Base-by-base conservation (phyloP, 164 flowering plant species). In the Brasenia schreberi region DNA sequence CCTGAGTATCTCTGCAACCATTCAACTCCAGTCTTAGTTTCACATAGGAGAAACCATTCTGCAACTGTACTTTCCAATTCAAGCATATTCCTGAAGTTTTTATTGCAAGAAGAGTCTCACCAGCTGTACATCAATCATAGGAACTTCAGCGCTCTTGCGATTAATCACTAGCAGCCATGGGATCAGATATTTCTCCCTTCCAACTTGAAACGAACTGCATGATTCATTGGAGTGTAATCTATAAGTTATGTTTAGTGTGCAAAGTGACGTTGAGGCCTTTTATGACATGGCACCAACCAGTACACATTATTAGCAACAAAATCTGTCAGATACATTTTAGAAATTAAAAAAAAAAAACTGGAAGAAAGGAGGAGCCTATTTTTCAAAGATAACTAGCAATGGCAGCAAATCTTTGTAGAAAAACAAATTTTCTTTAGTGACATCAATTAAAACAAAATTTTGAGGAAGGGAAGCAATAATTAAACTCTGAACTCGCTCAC, bases 151-250 rank as follows among this genome's bases (percentile, higher is more conserved):
- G 71, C 92, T 84, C 75, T 86, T 90, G 63, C 97, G 85, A 66
- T 92, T 92, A 71, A 95, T 77, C 75, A 95, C 71, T 64, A 85
- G 76, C 72, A 92, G 92, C 97, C 99, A 92, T 27, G 97, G 99
- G 70, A 92, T 73, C 12, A 78, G 78, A 80, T 81, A 90, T 69
- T 92, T 95, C 70, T 95, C 99, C 73, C 71, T 87, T 58, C 97
- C 99, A 72, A 95, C 88, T 85, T 95, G 99, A 80, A 95, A 90
- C 63, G 97, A 90, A 80, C 97, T 95, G 87, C 84, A 80, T 5
- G 27, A 59, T 27, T 2, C 17, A 23, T 63, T 17, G 27, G 9
- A 61, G 33, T 61, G 12, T 49, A 49, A 49, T 49, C 56, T 9
- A 14, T 49, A 9, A 49, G 12, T 45, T 49, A 49, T 6, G 56